Evolutionary conservation across 1,139 yeast species (phyloP).

Genomic region (Nadsonia commutata): DNA sequence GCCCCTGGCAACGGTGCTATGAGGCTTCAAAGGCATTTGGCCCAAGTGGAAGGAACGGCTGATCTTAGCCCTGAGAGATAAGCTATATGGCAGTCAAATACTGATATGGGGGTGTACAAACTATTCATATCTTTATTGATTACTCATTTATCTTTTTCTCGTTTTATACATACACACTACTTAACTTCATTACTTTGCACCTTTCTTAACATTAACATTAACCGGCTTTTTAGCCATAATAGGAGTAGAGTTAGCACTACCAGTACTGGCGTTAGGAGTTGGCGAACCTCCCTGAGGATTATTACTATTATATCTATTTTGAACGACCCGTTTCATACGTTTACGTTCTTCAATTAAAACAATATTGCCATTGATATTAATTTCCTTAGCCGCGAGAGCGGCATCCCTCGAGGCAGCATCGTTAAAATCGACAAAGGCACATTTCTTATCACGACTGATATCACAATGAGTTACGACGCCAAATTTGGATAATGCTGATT

Average conservation of each 20-base stretch:
- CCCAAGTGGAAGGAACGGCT: too few species aligned
- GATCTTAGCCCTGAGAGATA: too few species aligned
- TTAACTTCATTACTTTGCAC: too few species aligned
- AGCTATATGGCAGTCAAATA: too few species aligned
- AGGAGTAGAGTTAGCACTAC: neutral
- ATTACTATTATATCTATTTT: neutral
- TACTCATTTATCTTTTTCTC: too few species aligned
- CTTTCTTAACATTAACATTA: neutral
- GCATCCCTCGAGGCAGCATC: conserved; percentile 20
- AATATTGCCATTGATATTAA: conserved; percentile 18
- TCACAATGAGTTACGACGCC: conserved; percentile 25
- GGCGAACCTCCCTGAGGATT: neutral
- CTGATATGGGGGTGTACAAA: too few species aligned
- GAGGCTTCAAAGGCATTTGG: too few species aligned
- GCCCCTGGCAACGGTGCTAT: too few species aligned
- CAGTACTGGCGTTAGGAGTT: too few species aligned
- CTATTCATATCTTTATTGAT: too few species aligned
- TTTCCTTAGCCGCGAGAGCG: conserved; percentile 20
- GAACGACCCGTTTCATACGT: conserved; percentile 10
- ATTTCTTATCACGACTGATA: conserved; percentile 20
- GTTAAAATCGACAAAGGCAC: conserved; percentile 26
- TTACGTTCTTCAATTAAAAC: conserved; percentile 21
- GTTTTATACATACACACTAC: too few species aligned
- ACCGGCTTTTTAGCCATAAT: neutral
- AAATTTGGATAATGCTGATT: conserved; percentile 18